Evolutionary conservation across 352 stramenopile genomes (phyloP).

Genomic region (Paralagenidium karlingii): DNA sequence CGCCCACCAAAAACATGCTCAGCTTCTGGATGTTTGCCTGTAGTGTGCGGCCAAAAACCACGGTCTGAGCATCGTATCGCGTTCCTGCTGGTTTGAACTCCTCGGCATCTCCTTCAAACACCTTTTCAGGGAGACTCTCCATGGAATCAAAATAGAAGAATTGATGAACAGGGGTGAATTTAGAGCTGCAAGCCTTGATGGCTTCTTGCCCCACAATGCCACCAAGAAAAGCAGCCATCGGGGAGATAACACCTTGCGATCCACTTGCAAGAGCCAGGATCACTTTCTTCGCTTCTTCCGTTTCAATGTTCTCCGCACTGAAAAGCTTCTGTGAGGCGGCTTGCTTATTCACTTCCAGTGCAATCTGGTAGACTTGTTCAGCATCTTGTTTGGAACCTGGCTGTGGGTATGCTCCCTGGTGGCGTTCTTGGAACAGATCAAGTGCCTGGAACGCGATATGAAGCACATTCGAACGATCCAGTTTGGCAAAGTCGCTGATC

Average conservation of each 20-base stretch:
- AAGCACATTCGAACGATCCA: slow-evolving; percentile 85
- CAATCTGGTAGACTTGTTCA: slow-evolving; percentile 77
- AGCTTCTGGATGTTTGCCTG: slow-evolving; percentile 78
- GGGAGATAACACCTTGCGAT: slow-evolving; percentile 85
- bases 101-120: slow-evolving; percentile 19
- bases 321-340: slow-evolving; percentile 54
- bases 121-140: slow-evolving; percentile 89
- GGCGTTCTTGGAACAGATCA: slow-evolving; percentile 68
- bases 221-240: slow-evolving; percentile 95
- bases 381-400: slow-evolving; percentile 80
- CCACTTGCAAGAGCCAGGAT: slow-evolving; percentile 77
- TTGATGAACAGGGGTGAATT: slow-evolving; percentile 98
- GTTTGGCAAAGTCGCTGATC: slow-evolving; percentile 97
- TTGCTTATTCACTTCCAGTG: slow-evolving; percentile 56
- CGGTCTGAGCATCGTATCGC: slow-evolving; percentile 91
- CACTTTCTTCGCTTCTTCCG: slow-evolving; percentile 53
- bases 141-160: slow-evolving; percentile 99
- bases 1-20: slow-evolving; percentile 96
- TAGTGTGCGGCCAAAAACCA: slow-evolving; percentile 76
- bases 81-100: slow-evolving; percentile 57
- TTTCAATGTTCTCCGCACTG: slow-evolving; percentile 44
- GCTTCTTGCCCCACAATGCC: slow-evolving; percentile 97
- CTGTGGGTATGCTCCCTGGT: slow-evolving; percentile 66
- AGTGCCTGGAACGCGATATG: slow-evolving; percentile 86
- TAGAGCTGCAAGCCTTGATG: slow-evolving; percentile 97